phyloP scores from a whole-genome alignment of 371 early-diverging fungal species.

The Blastocladiella emersonii region DNA sequence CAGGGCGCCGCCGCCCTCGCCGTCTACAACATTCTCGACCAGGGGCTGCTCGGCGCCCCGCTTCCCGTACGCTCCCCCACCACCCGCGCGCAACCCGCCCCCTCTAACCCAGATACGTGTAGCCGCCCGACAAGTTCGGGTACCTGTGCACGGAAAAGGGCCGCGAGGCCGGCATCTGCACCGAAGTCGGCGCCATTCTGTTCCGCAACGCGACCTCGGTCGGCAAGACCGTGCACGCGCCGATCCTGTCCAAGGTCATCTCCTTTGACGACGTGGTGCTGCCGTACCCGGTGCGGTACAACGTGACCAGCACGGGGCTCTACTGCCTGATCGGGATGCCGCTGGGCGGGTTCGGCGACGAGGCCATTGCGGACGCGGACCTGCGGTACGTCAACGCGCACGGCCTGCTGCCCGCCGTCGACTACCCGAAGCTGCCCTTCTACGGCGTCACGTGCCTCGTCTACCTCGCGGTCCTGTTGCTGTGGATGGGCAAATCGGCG shows the following conservation, averaged over 20 bases:
- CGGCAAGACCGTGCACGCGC: background rate
- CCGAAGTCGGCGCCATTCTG: background rate
- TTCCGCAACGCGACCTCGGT: background rate
- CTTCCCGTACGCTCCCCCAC: background rate
- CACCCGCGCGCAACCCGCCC: background rate
- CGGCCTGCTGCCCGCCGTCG: constrained; percentile 66
- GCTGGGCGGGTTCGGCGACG: background rate
- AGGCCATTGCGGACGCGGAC: constrained; percentile 28
- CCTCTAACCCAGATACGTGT: no score
- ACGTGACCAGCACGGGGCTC: background rate
- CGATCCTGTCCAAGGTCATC: background rate
- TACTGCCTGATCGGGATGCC: constrained; percentile 1
- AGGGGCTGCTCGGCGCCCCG: background rate
- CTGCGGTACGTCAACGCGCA: constrained; percentile 61
- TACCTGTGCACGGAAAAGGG: background rate
- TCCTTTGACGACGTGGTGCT: background rate
- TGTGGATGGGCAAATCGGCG: constrained; percentile 62
- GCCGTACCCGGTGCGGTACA: constrained; percentile 1
- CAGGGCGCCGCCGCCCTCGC: background rate
- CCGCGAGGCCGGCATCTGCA: no score
- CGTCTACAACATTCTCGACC: constrained; percentile 1
- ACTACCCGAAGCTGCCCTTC: constrained; percentile 71
- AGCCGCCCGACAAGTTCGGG: background rate
- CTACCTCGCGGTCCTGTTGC: constrained; percentile 52
- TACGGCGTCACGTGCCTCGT: constrained; percentile 51